phyloP scores from a whole-genome alignment of 1,284 basidiomycete genomes.

The Entoloma clypeatum region DNA sequence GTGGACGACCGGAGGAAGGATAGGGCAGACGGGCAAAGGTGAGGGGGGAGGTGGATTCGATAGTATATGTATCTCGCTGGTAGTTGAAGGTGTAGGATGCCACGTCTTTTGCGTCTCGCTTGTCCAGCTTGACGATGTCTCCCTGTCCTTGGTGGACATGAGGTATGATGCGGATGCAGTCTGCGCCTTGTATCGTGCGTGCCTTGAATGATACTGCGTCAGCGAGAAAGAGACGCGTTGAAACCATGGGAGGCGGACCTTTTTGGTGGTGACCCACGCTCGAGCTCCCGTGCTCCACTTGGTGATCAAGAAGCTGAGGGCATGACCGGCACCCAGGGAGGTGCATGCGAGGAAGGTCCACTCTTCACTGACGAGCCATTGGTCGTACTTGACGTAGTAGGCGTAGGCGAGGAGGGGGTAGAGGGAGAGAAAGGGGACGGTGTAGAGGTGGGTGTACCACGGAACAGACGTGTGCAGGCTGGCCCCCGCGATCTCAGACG shows the following conservation, averaged over 20 bases:
- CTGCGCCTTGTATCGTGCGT: constrained; percentile 64
- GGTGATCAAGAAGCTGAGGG: constrained; percentile 89
- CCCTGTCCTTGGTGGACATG: constrained; percentile 86
- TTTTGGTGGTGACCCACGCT: constrained; percentile 74
- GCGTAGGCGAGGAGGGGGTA: constrained; percentile 92
- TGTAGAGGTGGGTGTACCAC: constrained; percentile 78
- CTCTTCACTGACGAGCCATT: constrained; percentile 90
- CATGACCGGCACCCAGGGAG: constrained; percentile 81
- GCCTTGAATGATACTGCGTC: constrained; percentile 42
- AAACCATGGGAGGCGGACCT: constrained; percentile 37
- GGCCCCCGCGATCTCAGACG: constrained; percentile 82
- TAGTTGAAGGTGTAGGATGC: constrained; percentile 87
- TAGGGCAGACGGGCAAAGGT: constrained; percentile 87
- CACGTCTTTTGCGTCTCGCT: constrained; percentile 53
- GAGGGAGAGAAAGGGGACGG: constrained; percentile 77
- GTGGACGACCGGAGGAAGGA: constrained; percentile 75
- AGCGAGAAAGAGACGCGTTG: constrained; percentile 5
- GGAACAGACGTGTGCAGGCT: constrained; percentile 81
- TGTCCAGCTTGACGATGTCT: constrained; percentile 80
- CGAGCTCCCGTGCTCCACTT: constrained; percentile 85
- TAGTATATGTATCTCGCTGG: constrained; percentile 93
- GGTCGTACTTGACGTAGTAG: constrained; percentile 87
- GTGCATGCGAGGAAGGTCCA: constrained; percentile 96
- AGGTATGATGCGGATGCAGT: constrained; percentile 83
- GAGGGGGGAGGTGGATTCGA: constrained; percentile 53